Evolutionary conservation across 169 alveolate genomes (phyloP).

Genomic region (Eimeria tenella): DNA sequence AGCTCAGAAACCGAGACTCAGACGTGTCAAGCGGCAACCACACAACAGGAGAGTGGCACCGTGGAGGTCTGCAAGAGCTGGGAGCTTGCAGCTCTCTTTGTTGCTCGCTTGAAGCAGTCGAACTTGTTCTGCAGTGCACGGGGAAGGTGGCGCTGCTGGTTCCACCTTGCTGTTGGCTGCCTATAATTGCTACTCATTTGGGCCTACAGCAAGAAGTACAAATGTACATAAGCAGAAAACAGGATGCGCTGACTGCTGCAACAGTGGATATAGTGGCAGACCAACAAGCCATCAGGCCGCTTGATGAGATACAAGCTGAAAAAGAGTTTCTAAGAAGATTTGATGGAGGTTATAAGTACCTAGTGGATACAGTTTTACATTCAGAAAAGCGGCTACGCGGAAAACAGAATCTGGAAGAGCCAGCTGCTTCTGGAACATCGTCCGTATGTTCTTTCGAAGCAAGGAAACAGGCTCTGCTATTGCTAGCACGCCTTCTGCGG

Average conservation of each 20-base stretch:
- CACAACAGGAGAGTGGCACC: conserved; percentile 34
- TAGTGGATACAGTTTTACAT: conserved; percentile 26
- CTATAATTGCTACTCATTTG: conserved; percentile 41
- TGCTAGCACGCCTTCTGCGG: conserved; percentile 45
- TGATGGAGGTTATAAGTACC: conserved; percentile 17
- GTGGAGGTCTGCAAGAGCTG: conserved; percentile 69
- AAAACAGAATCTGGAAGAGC: neutral
- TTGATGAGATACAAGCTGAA: neutral
- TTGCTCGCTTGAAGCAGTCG: conserved; percentile 53
- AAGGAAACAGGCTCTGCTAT: conserved; percentile 42
- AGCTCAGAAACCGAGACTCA: neutral
- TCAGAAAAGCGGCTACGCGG: neutral
- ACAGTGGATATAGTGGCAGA: neutral
- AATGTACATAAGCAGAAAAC: conserved; percentile 24
- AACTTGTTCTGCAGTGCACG: conserved; percentile 57
- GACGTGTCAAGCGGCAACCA: neutral
- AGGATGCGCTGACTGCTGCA: neutral
- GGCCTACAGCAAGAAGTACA: conserved; percentile 52
- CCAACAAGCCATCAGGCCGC: neutral
- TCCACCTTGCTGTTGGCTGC: conserved; percentile 65
- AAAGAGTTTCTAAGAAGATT: neutral
- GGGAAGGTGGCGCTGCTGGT: conserved; percentile 50
- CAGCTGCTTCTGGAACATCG: neutral
- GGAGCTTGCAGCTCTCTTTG: conserved; percentile 65
- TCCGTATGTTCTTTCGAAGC: conserved; percentile 28